A percentile compares a stretch with the other conserved stretches of the same genome.
phyloP scores from a whole-genome alignment of 164 flowering plant genomes.

The Vitis labrusca region DNA sequence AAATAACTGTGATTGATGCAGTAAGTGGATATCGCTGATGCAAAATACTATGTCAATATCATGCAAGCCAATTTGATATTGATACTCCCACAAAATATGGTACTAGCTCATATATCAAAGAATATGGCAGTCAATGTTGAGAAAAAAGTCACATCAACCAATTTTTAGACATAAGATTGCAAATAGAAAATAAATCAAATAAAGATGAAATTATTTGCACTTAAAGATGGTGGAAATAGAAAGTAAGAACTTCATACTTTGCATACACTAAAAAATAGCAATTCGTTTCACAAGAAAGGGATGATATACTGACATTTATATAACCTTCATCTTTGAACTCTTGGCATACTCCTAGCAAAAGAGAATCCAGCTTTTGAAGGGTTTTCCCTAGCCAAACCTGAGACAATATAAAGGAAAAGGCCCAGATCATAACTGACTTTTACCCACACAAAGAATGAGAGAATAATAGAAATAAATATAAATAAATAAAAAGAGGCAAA shows the following conservation, averaged over 20 bases:
- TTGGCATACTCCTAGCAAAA: constrained; percentile 88
- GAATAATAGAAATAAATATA: neutral
- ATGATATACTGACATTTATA: constrained; percentile 60
- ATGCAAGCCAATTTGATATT: too few relatives aligned
- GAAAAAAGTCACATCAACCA: too few relatives aligned
- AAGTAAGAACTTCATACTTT: constrained; percentile 1
- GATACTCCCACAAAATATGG: too few relatives aligned
- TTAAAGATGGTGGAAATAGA: neutral
- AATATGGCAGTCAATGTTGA: too few relatives aligned
- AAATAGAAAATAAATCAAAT: too few relatives aligned
- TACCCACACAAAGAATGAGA: neutral
- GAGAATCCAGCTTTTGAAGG: constrained; percentile 90
- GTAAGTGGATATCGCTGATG: too few relatives aligned
- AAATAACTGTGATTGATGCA: too few relatives aligned
- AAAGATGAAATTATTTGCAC: too few relatives aligned
- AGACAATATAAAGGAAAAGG: constrained; percentile 1
- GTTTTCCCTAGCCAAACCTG: constrained; percentile 95
- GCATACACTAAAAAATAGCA: neutral
- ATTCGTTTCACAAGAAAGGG: constrained; percentile 7
- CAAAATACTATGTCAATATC: too few relatives aligned
- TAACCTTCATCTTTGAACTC: constrained; percentile 80
- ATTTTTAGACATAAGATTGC: too few relatives aligned
- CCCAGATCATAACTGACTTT: neutral
- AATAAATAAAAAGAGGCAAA: too few relatives aligned
- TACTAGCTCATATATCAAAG: too few relatives aligned